Evolutionary conservation across 139 green algal genomes (phyloP).

Genomic region (Picochlorum sp.): DNA sequence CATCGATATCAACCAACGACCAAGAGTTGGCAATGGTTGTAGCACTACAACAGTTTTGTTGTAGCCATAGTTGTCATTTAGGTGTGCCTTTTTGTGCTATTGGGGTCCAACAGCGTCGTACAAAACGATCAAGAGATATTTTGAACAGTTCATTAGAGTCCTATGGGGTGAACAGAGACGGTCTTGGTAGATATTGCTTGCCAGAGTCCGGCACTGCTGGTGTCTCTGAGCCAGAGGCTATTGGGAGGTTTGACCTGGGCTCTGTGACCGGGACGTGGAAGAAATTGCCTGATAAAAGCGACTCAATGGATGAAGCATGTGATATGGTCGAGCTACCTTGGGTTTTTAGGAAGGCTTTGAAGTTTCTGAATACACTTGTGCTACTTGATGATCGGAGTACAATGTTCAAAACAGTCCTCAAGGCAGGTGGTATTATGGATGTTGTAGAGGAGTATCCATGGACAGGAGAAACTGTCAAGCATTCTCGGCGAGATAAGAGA

Average conservation of each 20-base stretch:
- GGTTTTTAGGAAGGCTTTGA: slow-evolving; percentile 24
- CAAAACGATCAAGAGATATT: too few species aligned
- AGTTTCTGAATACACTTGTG: slow-evolving; percentile 26
- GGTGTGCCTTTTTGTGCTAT: too few species aligned
- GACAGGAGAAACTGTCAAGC: slow-evolving; percentile 17
- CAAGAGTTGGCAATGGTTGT: too few species aligned
- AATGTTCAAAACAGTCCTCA: slow-evolving; percentile 26
- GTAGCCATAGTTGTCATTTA: too few species aligned
- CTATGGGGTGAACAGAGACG: too few species aligned
- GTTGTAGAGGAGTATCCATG: slow-evolving; percentile 31
- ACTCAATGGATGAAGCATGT: slow-evolving; percentile 28
- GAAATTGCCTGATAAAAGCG: slow-evolving; percentile 5
- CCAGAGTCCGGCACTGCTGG: background rate
- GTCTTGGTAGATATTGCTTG: too few species aligned
- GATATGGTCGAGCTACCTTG: slow-evolving; percentile 36
- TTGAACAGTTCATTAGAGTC: too few species aligned
- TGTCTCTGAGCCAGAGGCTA: background rate
- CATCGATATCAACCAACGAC: too few species aligned
- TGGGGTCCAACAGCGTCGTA: too few species aligned
- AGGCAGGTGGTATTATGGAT: slow-evolving; percentile 34
- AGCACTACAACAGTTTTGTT: too few species aligned
- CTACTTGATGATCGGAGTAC: slow-evolving; percentile 13
- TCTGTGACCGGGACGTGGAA: slow-evolving; percentile 11
- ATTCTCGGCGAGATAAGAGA: slow-evolving; percentile 35
- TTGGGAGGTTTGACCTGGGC: background rate